Conservation (phyloP, 805 yeast species). For the Wickerhamiella alocasiicola region DNA sequence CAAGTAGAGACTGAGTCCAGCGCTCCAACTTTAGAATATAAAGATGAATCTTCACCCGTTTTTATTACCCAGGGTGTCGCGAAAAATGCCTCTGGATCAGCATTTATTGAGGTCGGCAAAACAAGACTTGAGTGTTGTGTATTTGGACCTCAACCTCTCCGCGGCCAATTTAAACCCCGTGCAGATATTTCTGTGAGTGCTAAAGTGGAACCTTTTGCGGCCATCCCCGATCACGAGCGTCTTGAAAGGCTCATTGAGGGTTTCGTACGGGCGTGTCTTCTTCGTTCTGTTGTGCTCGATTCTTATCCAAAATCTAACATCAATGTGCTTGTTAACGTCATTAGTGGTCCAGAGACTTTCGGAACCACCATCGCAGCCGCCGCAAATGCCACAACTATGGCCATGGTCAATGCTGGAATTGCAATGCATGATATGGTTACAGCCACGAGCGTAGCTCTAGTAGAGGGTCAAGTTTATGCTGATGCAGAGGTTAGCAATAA, state of each 20-base stretch:
- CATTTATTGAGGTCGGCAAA: constrained; percentile 58
- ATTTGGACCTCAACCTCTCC: constrained; percentile 80
- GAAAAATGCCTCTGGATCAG: constrained; percentile 68
- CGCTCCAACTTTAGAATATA: constrained; percentile 12
- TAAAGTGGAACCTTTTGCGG: constrained; percentile 40
- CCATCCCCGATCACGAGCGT: constrained; percentile 28
- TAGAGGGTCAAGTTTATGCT: constrained; percentile 11
- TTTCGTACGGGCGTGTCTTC: constrained; percentile 39
- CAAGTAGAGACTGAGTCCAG: constrained; percentile 27
- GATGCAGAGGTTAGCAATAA: constrained; percentile 15
- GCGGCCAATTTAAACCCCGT: constrained; percentile 55
- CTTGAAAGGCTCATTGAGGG: constrained; percentile 36
- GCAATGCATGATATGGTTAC: constrained; percentile 69
- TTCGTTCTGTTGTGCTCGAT: constrained; percentile 44
- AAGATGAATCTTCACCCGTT: constrained; percentile 30
- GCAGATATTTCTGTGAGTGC: constrained; percentile 55
- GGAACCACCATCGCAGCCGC: constrained; percentile 36
- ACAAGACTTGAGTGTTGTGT: constrained; percentile 54
- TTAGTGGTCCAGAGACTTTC: constrained; percentile 35
- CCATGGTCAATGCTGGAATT: constrained; percentile 74
- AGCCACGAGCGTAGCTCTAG: constrained; percentile 22
- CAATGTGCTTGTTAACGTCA: constrained; percentile 58
- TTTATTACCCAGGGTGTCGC: constrained; percentile 54
- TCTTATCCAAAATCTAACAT: constrained; percentile 87
- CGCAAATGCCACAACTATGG: constrained; percentile 54